These are phyloP conservation scores for Rhizopogon salebrosus DNA, from an alignment of 768 basidiomycete species.

Conservation along the genomic window DNA sequence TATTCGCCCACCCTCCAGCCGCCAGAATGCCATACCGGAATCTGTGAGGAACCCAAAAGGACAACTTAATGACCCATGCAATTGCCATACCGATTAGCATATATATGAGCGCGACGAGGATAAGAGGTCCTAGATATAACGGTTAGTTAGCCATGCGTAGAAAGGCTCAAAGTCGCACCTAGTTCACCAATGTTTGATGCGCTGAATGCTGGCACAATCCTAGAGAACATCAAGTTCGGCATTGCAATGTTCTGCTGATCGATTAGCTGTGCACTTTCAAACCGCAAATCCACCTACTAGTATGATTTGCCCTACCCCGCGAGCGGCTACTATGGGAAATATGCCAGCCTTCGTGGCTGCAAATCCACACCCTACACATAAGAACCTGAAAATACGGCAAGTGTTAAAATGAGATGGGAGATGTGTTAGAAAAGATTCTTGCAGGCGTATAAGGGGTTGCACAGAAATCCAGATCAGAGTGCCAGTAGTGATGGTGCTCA, in stretches of 20 bases:
- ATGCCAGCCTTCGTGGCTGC: slow-evolving; percentile 55
- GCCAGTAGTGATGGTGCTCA: slow-evolving; percentile 27
- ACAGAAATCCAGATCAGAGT: slow-evolving; percentile 60
- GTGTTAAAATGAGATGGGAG: slow-evolving; percentile 5
- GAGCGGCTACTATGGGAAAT: slow-evolving; percentile 52
- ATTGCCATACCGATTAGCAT: slow-evolving; percentile 48
- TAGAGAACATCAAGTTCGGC: slow-evolving; percentile 66
- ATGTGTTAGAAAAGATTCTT: slow-evolving; percentile 14
- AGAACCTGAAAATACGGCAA: slow-evolving; percentile 33
- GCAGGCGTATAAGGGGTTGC: slow-evolving; percentile 58
- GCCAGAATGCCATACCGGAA: slow-evolving; percentile 68
- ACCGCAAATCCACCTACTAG: slow-evolving; percentile 31
- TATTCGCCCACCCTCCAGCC: slow-evolving; percentile 67
- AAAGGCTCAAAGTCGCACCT: slow-evolving; percentile 30
- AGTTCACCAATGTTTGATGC: slow-evolving; percentile 50
- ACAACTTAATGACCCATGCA: slow-evolving; percentile 49
- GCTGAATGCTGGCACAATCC: slow-evolving; percentile 63
- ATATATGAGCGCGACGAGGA: slow-evolving; percentile 58
- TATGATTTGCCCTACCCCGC: slow-evolving; percentile 55
- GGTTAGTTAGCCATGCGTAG: neutral
- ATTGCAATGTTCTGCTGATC: neutral
- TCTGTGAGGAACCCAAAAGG: slow-evolving; percentile 76
- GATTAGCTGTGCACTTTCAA: neutral
- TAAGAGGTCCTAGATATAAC: slow-evolving; percentile 49
- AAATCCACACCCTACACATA: slow-evolving; percentile 53